Evolutionary conservation across 805 yeast genomes (phyloP), one percentile per base, ranked within the genome.

Genomic region (Ogataea zsoltii): DNA sequence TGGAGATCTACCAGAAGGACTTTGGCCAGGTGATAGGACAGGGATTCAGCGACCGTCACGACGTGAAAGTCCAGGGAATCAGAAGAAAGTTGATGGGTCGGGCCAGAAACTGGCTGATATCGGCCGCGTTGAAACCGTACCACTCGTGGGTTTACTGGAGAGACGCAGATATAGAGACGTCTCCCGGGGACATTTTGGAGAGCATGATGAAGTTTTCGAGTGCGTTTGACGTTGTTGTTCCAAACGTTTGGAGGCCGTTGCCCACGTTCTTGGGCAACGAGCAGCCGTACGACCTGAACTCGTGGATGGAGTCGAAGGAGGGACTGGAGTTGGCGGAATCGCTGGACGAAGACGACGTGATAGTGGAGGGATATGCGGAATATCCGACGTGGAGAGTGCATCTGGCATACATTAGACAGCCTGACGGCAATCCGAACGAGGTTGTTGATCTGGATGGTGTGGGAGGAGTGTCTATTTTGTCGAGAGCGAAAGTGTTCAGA

Each of bases 241-340:
- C 89, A 23, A 89, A 94, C 60, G 97, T 94, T 28, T 94, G 99
- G 99, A 77, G 99, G 57, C 99, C 98, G 2, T 74, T 94, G 50
- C 99, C 99, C 2, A 85, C 83, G 37, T 94, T 91, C 68, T 76
- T 94, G 51, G 95, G 94, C 15, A 79, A 80, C 53, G 95, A 88
- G 62, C 99, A 94, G 67, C 90, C 98, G 1, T 94, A 94, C 65
- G 99, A 94, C 67, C 77, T 94, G 61, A 94, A 94, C 68, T 88
- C 97, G 12, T 94, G 99, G 99, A 79, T 88, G 46, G 99, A 94
- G 69, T 81, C 91, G 3, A 85, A 81, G 5, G 81, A 85, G 9
- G 97, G 88, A 1, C 48, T 84, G 13, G 80, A 80, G 41, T 66
- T 86, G 55, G 94, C 95, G 0, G 63, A 68, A 33, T 73, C 75